Base-by-base conservation (phyloP, 1,139 yeast species). In the Saccharomyces pastorianus region DNA sequence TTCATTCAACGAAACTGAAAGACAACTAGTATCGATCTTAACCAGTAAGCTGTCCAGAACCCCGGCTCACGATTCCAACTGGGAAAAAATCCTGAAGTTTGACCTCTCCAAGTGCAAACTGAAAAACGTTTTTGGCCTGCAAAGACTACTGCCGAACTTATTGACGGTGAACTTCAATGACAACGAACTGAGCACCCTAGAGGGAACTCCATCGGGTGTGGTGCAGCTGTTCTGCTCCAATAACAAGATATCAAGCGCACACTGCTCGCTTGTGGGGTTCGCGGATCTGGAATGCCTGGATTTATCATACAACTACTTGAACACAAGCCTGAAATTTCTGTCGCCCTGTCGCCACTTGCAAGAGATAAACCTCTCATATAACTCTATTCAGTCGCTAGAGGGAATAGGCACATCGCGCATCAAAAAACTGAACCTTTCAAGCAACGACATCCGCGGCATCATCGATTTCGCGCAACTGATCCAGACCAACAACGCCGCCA, bases 361-460 rank as follows among this genome's bases (percentile, higher is more conserved):
- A 32, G 48, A 58, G 2, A 54, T 66, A 7, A 54, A 66, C 49
- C 51, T 68, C 14, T 63, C 69, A 2, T 48, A 56, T 29, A 66
- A 67, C 52, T 47, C 52, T 7, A 60, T 68, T 11, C 50, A 55
- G 4, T 59, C 64, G 1, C 48, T 67, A 17, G 56, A 56, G 29
- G 64, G 63, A 9, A 51, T 64, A n/a, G 47, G 32, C 3, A 8
- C 46, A 4, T 55, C 61, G 13, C 50, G 55, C 8, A 51, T 61
- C 9, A 55, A 59, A 14, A 54, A 55, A 32, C 47, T 67, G 34
- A 54, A 60, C 47, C 53, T 66, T 13, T 52, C 64, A 2, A 44
- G 59, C 46, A 68, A 68, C 56, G 52, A 55, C 4, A 53, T 68
- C 23, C 41, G 41, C n/a, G 68, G 69, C 7, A 49, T 55, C n/a